These are phyloP conservation scores for Phytophthora lateralis DNA, from an alignment of 352 stramenopile genomes.

Conservation along the genomic window DNA sequence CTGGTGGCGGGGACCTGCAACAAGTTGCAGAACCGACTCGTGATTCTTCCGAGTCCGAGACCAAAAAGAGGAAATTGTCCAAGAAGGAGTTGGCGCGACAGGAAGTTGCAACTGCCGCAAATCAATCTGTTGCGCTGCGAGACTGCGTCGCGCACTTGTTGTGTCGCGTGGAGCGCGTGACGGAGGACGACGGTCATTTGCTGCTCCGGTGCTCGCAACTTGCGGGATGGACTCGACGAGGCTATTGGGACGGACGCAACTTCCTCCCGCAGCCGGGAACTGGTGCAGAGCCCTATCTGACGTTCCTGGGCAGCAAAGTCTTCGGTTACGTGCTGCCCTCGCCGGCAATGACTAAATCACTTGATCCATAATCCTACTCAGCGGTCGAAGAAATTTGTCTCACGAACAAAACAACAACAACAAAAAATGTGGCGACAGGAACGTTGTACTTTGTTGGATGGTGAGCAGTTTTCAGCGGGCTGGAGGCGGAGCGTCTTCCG, in stretches of 20 bases:
- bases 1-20: constrained; percentile 34
- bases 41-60: constrained; percentile 5
- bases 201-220: constrained; percentile 73
- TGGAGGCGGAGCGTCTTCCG: too few relatives aligned
- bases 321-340: constrained; percentile 69
- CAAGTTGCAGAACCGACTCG: background rate
- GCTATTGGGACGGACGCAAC: constrained; percentile 85
- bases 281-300: constrained; percentile 59
- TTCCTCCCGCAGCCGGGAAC: constrained; percentile 54
- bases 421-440: too few relatives aligned
- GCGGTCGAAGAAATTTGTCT: background rate
- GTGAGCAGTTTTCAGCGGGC: too few relatives aligned
- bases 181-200: constrained; percentile 72
- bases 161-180: constrained; percentile 67
- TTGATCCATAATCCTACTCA: background rate
- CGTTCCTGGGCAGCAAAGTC: constrained; percentile 82
- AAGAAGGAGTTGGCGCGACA: constrained; percentile 56
- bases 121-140: constrained; percentile 46
- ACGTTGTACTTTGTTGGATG: too few relatives aligned
- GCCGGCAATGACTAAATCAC: constrained; percentile 9
- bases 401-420: background rate
- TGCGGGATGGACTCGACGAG: constrained; percentile 53
- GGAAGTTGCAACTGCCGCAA: constrained; percentile 36
- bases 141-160: constrained; percentile 72
- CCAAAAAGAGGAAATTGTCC: constrained; percentile 61